These are phyloP conservation scores for Aspergillus bridgeri DNA, from an alignment of 495 filamentous ascomycete genomes.

Conservation along the genomic window DNA sequence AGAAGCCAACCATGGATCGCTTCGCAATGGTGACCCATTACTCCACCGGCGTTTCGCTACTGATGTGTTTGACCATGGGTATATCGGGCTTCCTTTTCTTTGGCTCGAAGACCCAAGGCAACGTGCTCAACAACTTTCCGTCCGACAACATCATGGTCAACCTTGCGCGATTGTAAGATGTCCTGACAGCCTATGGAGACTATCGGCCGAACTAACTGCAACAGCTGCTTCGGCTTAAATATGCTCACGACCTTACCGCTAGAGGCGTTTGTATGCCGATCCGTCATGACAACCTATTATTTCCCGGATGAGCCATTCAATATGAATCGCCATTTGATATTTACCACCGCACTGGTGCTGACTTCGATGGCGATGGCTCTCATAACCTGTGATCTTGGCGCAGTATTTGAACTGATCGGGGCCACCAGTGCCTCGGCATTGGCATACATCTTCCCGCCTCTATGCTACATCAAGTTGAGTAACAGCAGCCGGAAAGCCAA, in stretches of 20 bases:
- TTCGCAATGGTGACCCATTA: constrained; percentile 91
- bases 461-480: constrained; percentile 92
- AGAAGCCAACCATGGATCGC: constrained; percentile 89
- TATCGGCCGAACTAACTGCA: constrained; percentile 17
- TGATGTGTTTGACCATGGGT: constrained; percentile 86
- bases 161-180: constrained; percentile 72
- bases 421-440: constrained; percentile 91
- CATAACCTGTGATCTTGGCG: constrained; percentile 86
- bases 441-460: constrained; percentile 90
- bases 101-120: constrained; percentile 84
- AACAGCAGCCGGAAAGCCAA: constrained; percentile 64
- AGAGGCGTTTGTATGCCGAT: constrained; percentile 94
- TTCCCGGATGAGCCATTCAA: constrained; percentile 78
- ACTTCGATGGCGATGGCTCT: constrained; percentile 73
- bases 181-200: background rate
- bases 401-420: constrained; percentile 92
- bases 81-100: constrained; percentile 89
- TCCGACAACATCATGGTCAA: constrained; percentile 87
- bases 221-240: constrained; percentile 84
- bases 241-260: constrained; percentile 97
- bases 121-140: constrained; percentile 97
- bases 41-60: constrained; percentile 80
- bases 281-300: constrained; percentile 94
- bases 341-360: constrained; percentile 75
- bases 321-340: constrained; percentile 78